Evolutionary conservation across 2,329 filamentous ascomycete genomes (phyloP).

Genomic region (Pyrenochaeta sp.): DNA sequence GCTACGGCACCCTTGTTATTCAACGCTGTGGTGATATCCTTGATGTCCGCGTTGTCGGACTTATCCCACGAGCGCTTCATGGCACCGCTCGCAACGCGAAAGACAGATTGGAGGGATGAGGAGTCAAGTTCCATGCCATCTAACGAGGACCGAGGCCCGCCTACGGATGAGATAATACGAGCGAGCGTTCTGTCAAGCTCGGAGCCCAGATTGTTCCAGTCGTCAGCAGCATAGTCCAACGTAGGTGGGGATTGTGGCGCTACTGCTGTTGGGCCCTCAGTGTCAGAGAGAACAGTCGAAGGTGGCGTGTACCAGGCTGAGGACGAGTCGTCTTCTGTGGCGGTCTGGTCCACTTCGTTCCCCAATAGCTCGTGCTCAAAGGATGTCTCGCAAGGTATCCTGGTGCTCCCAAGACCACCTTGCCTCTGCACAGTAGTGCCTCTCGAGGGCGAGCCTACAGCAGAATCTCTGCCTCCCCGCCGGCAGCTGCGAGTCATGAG

Average conservation of each 20-base stretch:
- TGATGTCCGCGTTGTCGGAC: constrained; percentile 20
- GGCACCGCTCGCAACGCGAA: constrained; percentile 3
- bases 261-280: neutral
- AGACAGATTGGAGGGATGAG: neutral
- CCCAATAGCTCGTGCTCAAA: constrained; percentile 11
- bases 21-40: constrained; percentile 20
- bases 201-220: neutral
- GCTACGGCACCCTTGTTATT: constrained; percentile 32
- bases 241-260: neutral
- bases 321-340: neutral
- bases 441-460: constrained; percentile 12
- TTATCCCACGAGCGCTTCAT: constrained; percentile 30
- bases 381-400: neutral
- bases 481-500: constrained; percentile 1
- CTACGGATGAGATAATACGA: neutral
- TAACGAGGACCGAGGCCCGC: neutral
- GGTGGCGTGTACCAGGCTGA: neutral
- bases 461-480: constrained; percentile 3
- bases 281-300: neutral
- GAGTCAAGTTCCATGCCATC: neutral
- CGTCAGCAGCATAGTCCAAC: neutral
- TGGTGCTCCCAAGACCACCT: neutral
- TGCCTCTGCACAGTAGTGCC: constrained; percentile 4
- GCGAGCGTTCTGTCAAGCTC: neutral
- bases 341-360: constrained; percentile 3